Evolutionary conservation across 2,329 filamentous ascomycete species (phyloP).

Genomic region (Aspergillus viridinutans): DNA sequence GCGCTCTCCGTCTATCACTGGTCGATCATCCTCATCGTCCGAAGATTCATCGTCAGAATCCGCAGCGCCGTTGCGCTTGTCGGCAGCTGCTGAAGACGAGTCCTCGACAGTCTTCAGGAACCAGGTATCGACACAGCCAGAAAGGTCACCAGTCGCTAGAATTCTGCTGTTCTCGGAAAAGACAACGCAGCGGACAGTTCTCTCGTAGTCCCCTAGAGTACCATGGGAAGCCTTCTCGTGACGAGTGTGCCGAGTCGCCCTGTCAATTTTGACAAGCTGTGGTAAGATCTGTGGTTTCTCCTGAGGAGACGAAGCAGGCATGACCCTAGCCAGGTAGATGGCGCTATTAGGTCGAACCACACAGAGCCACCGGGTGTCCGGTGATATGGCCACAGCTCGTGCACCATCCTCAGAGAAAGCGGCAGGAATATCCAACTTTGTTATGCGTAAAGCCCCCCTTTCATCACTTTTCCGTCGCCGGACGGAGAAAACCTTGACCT

Average conservation of each 20-base stretch:
- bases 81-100: slow-evolving; percentile 40
- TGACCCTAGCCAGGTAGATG: slow-evolving; percentile 52
- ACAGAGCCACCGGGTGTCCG: slow-evolving; percentile 44
- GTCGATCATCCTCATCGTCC: slow-evolving; percentile 49
- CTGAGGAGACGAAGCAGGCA: slow-evolving; percentile 35
- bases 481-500: slow-evolving; percentile 74
- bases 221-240: slow-evolving; percentile 55
- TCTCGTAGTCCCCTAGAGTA: slow-evolving; percentile 70
- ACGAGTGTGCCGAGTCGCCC: slow-evolving; percentile 29
- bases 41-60: slow-evolving; percentile 46
- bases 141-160: slow-evolving; percentile 73
- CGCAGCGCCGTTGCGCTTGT: slow-evolving; percentile 41
- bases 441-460: slow-evolving; percentile 62
- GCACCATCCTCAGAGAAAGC: slow-evolving; percentile 60
- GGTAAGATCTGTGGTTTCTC: slow-evolving; percentile 43
- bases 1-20: slow-evolving; percentile 55
- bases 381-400: slow-evolving; percentile 54
- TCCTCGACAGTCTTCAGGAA: slow-evolving; percentile 52
- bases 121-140: slow-evolving; percentile 86
- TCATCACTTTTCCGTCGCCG: slow-evolving; percentile 49
- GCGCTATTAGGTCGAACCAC: slow-evolving; percentile 58
- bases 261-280: slow-evolving; percentile 41
- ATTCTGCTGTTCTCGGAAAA: slow-evolving; percentile 80
- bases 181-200: slow-evolving; percentile 66
- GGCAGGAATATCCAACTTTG: slow-evolving; percentile 63